Percentiles rank a stretch among this genome's conserved stretches.
Evolutionary conservation across 805 yeast species (phyloP).

Genomic region (Jamesozyma rosinii): DNA sequence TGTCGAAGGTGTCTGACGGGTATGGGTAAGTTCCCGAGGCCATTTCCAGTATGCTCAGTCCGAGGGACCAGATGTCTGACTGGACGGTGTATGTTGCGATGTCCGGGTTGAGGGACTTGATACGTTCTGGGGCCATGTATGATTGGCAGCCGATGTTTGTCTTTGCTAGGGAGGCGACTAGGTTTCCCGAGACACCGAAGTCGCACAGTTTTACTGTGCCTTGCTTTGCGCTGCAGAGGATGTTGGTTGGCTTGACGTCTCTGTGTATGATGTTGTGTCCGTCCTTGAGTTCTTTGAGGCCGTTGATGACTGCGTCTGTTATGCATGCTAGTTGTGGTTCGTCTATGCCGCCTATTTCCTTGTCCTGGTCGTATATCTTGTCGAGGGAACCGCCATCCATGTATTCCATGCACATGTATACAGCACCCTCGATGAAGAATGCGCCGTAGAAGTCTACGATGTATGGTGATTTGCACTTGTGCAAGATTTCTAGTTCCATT

Average conservation of each 20-base stretch:
- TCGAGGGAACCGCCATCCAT: slow-evolving; percentile 96
- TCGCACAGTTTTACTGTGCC: slow-evolving; percentile 93
- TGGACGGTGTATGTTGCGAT: slow-evolving; percentile 82
- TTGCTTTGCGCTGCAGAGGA: slow-evolving; percentile 57
- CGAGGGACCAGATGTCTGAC: slow-evolving; percentile 92
- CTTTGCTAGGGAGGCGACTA: slow-evolving; percentile 89
- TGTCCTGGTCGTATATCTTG: slow-evolving; percentile 56
- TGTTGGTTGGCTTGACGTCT: slow-evolving; percentile 94
- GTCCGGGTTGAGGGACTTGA: slow-evolving; percentile 63
- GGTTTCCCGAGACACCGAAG: slow-evolving; percentile 91
- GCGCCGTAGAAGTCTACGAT: slow-evolving; percentile 97
- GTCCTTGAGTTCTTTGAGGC: slow-evolving; percentile 78
- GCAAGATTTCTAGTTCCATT: slow-evolving; percentile 92
- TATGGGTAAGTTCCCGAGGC: slow-evolving; percentile 93
- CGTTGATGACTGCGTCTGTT: slow-evolving; percentile 69
- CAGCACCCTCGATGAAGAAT: slow-evolving; percentile 94
- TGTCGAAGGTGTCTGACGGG: slow-evolving; percentile 85
- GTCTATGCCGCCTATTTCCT: slow-evolving; percentile 47
- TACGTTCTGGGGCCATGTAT: slow-evolving; percentile 97
- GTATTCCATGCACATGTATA: slow-evolving; percentile 94
- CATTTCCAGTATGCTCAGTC: slow-evolving; percentile 75
- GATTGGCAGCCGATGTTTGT: slow-evolving; percentile 97
- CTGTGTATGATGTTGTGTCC: slow-evolving; percentile 87
- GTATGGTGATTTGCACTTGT: slow-evolving; percentile 80
- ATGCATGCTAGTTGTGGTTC: slow-evolving; percentile 76